Conservation (phyloP, 129 eudicot genomes). For the Ambrosia artemisiifolia region DNA sequence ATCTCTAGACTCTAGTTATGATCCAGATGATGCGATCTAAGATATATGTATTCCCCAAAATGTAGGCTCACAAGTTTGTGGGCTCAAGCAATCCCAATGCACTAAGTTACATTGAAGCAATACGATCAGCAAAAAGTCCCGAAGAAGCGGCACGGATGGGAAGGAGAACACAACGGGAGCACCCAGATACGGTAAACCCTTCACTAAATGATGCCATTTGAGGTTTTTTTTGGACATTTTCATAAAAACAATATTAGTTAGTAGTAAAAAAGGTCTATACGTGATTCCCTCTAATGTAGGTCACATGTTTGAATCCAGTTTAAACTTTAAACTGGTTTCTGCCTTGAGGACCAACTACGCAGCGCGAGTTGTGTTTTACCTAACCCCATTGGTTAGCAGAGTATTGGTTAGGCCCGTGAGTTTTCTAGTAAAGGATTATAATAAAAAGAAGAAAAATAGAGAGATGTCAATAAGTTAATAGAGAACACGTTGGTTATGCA, state of each 20-base stretch:
- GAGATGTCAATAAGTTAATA: neutral
- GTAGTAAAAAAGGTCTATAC: neutral
- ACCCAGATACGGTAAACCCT: constrained; percentile 66
- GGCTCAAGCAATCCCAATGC: constrained; percentile 65
- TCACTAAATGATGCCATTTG: neutral
- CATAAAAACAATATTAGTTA: neutral
- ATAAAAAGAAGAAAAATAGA: neutral
- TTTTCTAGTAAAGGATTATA: neutral
- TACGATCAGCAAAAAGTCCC: constrained; percentile 72
- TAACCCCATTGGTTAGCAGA: neutral
- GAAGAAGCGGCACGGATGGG: constrained; percentile 97
- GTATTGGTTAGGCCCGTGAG: neutral
- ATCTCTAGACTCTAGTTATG: neutral
- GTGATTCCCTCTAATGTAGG: neutral
- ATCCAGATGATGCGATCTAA: neutral
- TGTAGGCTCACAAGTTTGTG: constrained; percentile 80
- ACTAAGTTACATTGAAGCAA: constrained; percentile 45
- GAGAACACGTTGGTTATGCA: constrained; percentile 3
- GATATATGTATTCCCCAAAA: neutral
- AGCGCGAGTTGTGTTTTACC: neutral
- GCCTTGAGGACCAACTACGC: neutral
- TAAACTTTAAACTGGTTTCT: neutral
- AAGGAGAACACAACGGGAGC: constrained; percentile 74
- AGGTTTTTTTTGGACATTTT: neutral
- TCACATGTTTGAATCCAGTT: neutral